Conservation (phyloP, 768 basidiomycete species). For the Favolaschia claudopus region DNA sequence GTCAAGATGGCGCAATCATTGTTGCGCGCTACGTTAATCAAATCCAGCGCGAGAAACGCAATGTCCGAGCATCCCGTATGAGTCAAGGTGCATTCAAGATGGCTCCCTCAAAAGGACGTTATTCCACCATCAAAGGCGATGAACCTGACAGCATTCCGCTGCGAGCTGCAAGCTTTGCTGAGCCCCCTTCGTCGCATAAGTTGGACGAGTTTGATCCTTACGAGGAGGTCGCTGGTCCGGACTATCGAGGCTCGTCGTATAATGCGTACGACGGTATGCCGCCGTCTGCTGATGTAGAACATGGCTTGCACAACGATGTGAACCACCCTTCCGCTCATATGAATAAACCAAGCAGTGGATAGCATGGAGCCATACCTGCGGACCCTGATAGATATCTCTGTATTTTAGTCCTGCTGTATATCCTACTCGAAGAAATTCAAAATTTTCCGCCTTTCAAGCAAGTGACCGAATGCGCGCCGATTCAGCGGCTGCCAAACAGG, state of each 20-base stretch:
- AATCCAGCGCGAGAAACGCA: constrained; percentile 58
- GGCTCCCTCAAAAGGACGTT: constrained; percentile 35
- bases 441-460: too few relatives aligned
- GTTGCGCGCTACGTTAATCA: constrained; percentile 62
- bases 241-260: constrained; percentile 18
- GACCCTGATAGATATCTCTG: not conserved
- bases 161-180: constrained; percentile 23
- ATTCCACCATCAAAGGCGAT: constrained; percentile 33
- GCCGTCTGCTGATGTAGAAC: constrained; percentile 2
- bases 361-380: not conserved
- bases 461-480: too few relatives aligned
- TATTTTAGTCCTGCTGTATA: too few relatives aligned
- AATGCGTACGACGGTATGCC: constrained; percentile 23
- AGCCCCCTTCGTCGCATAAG: constrained; percentile 15
- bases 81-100: constrained; percentile 46
- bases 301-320: not conserved
- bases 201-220: constrained; percentile 49
- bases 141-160: constrained; percentile 17
- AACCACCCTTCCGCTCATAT: not conserved
- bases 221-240: constrained; percentile 33
- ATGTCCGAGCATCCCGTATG: constrained; percentile 43
- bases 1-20: constrained; percentile 59
- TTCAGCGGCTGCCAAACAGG: too few relatives aligned
- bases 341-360: not conserved
- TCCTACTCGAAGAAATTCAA: too few relatives aligned